Evolutionary conservation across 139 green algal species (phyloP).

Genomic region (Diplosphaera chodatii): DNA sequence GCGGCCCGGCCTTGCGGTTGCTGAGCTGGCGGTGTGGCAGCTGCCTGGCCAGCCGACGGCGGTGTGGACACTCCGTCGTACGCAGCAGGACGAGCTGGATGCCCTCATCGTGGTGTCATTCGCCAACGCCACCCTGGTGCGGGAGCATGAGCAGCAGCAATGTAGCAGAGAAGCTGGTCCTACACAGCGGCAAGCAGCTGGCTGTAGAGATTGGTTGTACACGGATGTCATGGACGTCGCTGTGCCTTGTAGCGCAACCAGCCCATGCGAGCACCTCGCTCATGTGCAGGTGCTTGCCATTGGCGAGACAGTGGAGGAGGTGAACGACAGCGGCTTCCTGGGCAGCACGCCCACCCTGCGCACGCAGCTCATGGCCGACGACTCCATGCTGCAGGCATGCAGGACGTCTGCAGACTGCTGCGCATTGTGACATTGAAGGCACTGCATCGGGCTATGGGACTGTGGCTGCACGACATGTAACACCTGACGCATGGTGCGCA

Average conservation of each 20-base stretch:
- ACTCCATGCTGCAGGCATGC: slow-evolving; percentile 83
- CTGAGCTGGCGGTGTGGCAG: slow-evolving; percentile 85
- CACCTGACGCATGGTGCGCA: no score
- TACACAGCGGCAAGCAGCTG: no score
- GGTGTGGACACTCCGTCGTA: slow-evolving; percentile 80
- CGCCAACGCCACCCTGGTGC: slow-evolving; percentile 88
- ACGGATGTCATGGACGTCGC: no score
- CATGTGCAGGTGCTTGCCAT: slow-evolving; percentile 80
- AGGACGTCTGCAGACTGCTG: no score
- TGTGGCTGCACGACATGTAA: no score
- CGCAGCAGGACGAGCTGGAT: slow-evolving; percentile 75
- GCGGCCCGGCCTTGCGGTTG: slow-evolving; percentile 83
- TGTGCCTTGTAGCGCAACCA: no score
- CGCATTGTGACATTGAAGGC: no score
- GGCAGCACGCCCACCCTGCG: slow-evolving; percentile 70
- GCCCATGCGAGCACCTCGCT: no score
- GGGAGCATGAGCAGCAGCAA: no score
- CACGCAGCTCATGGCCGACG: slow-evolving; percentile 83
- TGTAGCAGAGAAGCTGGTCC: no score
- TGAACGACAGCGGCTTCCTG: slow-evolving; percentile 89
- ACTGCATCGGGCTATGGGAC: no score
- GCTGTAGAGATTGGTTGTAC: no score
- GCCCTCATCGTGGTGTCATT: slow-evolving; percentile 97
- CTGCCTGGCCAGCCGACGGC: slow-evolving; percentile 84
- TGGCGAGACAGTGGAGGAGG: slow-evolving; percentile 96